A percentile compares a stretch with the other conserved stretches of the same genome.
Conservation (phyloP, 768 basidiomycete species). For the Lactarius psammicola region DNA sequence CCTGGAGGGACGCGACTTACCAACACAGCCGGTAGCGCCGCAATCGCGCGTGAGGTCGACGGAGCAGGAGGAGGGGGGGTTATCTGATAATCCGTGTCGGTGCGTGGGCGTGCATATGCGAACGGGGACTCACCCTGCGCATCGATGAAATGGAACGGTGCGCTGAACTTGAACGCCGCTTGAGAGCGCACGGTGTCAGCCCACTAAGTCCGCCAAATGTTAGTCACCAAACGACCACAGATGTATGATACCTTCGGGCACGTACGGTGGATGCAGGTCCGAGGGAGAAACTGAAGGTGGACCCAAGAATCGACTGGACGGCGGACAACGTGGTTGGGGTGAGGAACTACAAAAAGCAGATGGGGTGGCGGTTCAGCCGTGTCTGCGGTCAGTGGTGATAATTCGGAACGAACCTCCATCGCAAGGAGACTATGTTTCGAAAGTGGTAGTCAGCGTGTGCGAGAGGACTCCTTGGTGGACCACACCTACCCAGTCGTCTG, state of each 20-base stretch:
- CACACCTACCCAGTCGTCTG: slow-evolving; percentile 31
- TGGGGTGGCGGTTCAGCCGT: not conserved
- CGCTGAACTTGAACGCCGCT: slow-evolving; percentile 34
- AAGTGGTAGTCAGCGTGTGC: not conserved
- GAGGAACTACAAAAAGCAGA: slow-evolving; percentile 42
- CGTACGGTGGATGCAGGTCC: slow-evolving; percentile 50
- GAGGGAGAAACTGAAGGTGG: slow-evolving; percentile 45
- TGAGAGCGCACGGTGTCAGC: slow-evolving; percentile 48
- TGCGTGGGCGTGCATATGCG: not conserved
- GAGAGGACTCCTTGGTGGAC: not conserved
- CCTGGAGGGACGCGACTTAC: slow-evolving; percentile 28
- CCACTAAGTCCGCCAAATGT: slow-evolving; percentile 39
- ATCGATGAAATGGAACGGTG: slow-evolving; percentile 48
- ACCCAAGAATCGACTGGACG: slow-evolving; percentile 46
- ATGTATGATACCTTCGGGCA: not conserved
- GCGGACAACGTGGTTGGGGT: slow-evolving; percentile 47
- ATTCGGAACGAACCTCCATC: slow-evolving; percentile 20
- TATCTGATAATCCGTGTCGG: slow-evolving; percentile 29
- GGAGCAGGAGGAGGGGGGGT: slow-evolving; percentile 50
- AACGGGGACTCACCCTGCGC: slow-evolving; percentile 37
- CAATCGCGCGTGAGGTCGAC: slow-evolving; percentile 50
- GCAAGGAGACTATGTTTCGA: slow-evolving; percentile 14
- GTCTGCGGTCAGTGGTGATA: not conserved
- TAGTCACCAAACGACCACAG: slow-evolving; percentile 1
- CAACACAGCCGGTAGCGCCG: slow-evolving; percentile 35